Percentiles rank a stretch among this genome's conserved stretches.
phyloP scores from a whole-genome alignment of 768 basidiomycete genomes.

The Lentinula edodes region DNA sequence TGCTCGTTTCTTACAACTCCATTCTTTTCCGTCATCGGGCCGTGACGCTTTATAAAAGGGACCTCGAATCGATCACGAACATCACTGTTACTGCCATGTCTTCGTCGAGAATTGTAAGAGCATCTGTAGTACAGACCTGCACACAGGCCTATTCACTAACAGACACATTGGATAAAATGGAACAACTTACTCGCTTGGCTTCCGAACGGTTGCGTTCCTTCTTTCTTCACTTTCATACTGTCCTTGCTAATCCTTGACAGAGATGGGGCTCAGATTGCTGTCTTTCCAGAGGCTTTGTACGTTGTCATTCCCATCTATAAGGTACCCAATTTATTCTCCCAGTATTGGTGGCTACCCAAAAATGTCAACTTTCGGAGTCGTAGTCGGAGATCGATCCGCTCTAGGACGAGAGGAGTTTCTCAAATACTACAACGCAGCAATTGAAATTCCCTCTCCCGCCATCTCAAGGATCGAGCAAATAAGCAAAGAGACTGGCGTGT shows the following conservation, averaged over 20 bases:
- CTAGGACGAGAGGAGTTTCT: conserved; percentile 57
- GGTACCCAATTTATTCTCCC: not conserved
- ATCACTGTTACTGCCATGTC: not conserved
- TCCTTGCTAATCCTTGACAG: not conserved
- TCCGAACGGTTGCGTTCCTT: conserved; percentile 27
- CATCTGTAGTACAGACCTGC: conserved; percentile 44
- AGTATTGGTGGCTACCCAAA: conserved; percentile 61
- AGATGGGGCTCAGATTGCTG: conserved; percentile 35
- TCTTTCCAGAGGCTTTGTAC: conserved; percentile 49
- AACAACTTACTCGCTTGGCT: conserved; percentile 31
- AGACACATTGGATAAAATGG: conserved; percentile 39
- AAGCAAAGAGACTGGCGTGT: conserved; percentile 41
- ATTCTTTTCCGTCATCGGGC: conserved; percentile 3
- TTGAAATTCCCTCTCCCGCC: conserved; percentile 50
- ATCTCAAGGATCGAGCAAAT: conserved; percentile 42
- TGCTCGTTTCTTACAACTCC: not conserved
- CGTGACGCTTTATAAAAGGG: not conserved
- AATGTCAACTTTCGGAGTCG: conserved; percentile 45
- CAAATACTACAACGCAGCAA: conserved; percentile 47
- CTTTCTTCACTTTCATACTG: not conserved
- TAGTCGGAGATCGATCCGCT: conserved; percentile 42
- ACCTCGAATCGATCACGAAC: not conserved
- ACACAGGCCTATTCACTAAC: conserved; percentile 30
- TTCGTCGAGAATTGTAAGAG: conserved; percentile 18
- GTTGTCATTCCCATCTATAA: conserved; percentile 11